phyloP scores from a whole-genome alignment of 2,329 filamentous ascomycete species.

The Hymenotorrendiella dingleyae region DNA sequence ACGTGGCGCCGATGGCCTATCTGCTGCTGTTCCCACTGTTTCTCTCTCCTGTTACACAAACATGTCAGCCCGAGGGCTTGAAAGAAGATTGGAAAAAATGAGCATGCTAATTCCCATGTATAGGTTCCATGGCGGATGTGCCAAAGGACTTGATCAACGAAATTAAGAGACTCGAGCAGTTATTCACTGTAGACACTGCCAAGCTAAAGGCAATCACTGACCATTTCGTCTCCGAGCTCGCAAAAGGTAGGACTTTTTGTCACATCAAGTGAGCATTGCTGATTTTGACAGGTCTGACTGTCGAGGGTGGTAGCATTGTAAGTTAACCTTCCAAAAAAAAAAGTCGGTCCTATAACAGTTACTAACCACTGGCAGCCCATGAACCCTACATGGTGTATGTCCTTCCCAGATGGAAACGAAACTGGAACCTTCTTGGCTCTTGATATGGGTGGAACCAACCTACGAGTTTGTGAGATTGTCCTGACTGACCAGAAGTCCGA shows the following conservation, averaged over 20 bases:
- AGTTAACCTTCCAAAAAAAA: conserved; percentile 34
- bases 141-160: conserved; percentile 76
- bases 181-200: conserved; percentile 69
- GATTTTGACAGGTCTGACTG: conserved; percentile 58
- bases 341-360: too few species aligned
- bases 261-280: background rate
- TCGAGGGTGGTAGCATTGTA: conserved; percentile 89
- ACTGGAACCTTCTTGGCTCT: conserved; percentile 82
- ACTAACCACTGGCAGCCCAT: conserved; percentile 62
- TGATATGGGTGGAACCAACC: conserved; percentile 94
- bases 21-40: background rate
- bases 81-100: background rate
- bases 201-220: conserved; percentile 87
- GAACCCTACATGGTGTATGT: conserved; percentile 97
- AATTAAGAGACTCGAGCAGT: conserved; percentile 76
- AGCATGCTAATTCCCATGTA: conserved; percentile 15
- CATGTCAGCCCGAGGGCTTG: background rate
- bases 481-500: conserved; percentile 82
- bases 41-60: background rate
- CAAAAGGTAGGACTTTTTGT: conserved; percentile 57
- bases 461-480: conserved; percentile 89
- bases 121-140: conserved; percentile 87
- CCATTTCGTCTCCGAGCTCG: conserved; percentile 83
- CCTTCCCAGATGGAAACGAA: conserved; percentile 79
- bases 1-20: background rate